Base-by-base conservation (phyloP, 768 basidiomycete genomes). In the Nidula microcarpa region DNA sequence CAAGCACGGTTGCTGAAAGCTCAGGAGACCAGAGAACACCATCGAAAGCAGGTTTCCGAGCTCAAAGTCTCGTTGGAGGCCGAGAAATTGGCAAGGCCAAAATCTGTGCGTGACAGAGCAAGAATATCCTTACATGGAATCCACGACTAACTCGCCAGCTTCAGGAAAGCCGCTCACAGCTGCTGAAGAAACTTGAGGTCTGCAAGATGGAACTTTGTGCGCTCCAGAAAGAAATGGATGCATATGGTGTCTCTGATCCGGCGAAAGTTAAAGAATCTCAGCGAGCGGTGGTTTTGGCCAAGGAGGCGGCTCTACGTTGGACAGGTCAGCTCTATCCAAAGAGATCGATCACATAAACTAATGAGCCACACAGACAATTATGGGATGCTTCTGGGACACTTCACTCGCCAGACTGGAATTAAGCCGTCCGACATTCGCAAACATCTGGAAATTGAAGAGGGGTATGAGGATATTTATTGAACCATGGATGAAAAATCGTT, bases 221-320 rank as follows among this genome's bases (percentile, higher is more conserved):
- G 17, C 75, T 93, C 41, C 80, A 88, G 59, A 68, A 72, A 2
- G 94, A 97, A 64, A 79, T 94, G 2, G 74, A 73, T 37, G 81
- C 82, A 34, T 94, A 94, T 62, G 89, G 89, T 43, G 85, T 88
- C 14, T 93, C 89, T 51, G 91, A 97, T 68, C 94, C 94, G 0
- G 79, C 74, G 44, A 88, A 85, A 67, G 77, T 94, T 17, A 88
- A 94, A 62, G 84, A 87, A 64, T 88, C 85, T 65, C 83, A 78
- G 48, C 72, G 88, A 46, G 91, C 87, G 0, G 76, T 84, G 8
- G 76, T 80, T 49, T 74, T 94, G 11, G 91, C 89, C 3, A 90
- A 87, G 56, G 92, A 96, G 63, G 93, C 91, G 10, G 82, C 87
- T 10, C 65, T 86, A 18, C 84, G 91, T 11, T 94, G 93, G 90